phyloP scores from a whole-genome alignment of 2,329 filamentous ascomycete species.

The Clarireedia homoeocarpa region DNA sequence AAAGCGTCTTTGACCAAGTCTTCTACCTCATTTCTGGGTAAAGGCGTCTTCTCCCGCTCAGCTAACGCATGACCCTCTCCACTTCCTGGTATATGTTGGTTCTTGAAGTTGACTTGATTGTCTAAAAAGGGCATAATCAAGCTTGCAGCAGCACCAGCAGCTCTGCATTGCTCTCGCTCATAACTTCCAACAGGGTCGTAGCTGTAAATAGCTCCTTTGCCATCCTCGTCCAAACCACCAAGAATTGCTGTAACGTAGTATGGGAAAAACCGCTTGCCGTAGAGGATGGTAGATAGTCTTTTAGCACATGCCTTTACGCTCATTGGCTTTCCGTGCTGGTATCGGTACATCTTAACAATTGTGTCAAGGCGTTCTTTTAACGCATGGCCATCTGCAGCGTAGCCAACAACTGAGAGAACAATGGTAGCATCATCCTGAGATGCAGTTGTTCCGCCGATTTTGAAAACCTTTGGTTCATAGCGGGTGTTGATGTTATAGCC shows the following conservation, averaged over 20 bases:
- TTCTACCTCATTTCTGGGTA: conserved; percentile 69
- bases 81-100: conserved; percentile 86
- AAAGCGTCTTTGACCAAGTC: conserved; percentile 93
- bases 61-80: conserved; percentile 74
- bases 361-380: conserved; percentile 90
- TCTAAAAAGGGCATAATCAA: conserved; percentile 99
- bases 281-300: conserved; percentile 88
- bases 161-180: conserved; percentile 92
- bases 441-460: conserved; percentile 84
- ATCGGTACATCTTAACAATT: conserved; percentile 97
- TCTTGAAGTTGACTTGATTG: conserved; percentile 99
- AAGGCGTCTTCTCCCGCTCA: conserved; percentile 60
- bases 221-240: conserved; percentile 88
- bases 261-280: conserved; percentile 96
- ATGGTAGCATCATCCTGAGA: conserved; percentile 80
- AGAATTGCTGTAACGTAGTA: conserved; percentile 97
- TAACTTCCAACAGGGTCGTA: conserved; percentile 98
- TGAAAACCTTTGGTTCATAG: conserved; percentile 92
- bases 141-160: conserved; percentile 83
- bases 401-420: conserved; percentile 88
- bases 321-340: conserved; percentile 97
- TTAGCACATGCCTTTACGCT: conserved; percentile 90
- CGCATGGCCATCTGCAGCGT: conserved; percentile 88
- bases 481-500: conserved; percentile 99
- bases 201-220: conserved; percentile 87